Evolutionary conservation across 2,329 filamentous ascomycete genomes (phyloP), one percentile per base, ranked within the genome.

Genomic region (Cladosporium austrohemisphaericum): DNA sequence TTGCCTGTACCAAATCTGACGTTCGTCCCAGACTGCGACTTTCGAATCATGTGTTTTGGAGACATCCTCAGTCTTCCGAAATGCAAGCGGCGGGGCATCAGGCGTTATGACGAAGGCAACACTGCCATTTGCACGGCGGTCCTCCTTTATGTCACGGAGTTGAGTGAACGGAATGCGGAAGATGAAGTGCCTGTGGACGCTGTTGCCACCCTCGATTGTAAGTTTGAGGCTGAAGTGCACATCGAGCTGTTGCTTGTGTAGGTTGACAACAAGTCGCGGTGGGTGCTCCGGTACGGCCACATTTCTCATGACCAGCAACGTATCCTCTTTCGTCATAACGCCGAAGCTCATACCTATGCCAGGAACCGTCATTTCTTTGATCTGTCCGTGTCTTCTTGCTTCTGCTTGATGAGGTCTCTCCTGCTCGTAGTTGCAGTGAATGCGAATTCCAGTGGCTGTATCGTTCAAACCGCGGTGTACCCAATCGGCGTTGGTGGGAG

Each of bases 1-100:
- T 57, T 85, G 81, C 16, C 84, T 76, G 50, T 74, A 79, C 82
- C 81, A 86, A 0, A 72, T 68, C 54, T 80, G 73, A 52, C 71
- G 70, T 18, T 80, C 76, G 37, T 65, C 72, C 83, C 82, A 86
- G 11, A 63, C 56, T 41, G 67, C 60, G 9, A 64, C 61, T 9
- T 67, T 60, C 5, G 20, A 8, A 23, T 69, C 62, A 54, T 80
- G 75, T 1, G 73, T 76, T 7, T 55, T 52, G 11, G 53, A 46
- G 5, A 56, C 33, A 8, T 61, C 51, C 3, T 28, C 26, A 3
- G 51, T 51, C 47, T 63, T 57, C n/a, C 60, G 58, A 38, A 53
- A 60, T 5, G 60, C 51, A 7, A 56, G 26, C 3, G 63, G 61
- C 19, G 63, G 63, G 11, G 65, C 65, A 2, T 71, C 66, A 14